Percentiles rank a stretch among this genome's conserved stretches.
These are phyloP conservation scores for Saccharomycopsis sp. DNA, from an alignment of 805 yeast species.

Conservation along the genomic window DNA sequence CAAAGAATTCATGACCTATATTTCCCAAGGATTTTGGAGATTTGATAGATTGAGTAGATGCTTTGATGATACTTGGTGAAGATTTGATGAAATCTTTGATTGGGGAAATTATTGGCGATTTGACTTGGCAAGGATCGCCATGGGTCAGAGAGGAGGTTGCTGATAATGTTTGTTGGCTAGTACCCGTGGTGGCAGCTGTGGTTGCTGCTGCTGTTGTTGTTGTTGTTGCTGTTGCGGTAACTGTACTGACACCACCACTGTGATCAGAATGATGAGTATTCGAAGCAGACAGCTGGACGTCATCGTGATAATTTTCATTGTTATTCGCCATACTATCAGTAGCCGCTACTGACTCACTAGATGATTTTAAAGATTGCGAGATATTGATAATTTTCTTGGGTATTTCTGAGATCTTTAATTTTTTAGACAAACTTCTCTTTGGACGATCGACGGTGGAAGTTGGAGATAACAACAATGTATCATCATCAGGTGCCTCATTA, in stretches of 20 bases:
- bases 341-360: neutral
- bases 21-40: neutral
- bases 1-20: neutral
- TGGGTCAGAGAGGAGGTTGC: neutral
- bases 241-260: too few relatives aligned
- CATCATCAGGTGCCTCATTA: too few relatives aligned
- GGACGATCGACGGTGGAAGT: neutral
- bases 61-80: constrained; percentile 1
- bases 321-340: neutral
- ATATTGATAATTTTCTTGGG: constrained; percentile 16
- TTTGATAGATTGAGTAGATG: neutral
- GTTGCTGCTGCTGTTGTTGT: neutral
- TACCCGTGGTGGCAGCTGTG: neutral
- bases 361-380: constrained; percentile 8
- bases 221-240: neutral
- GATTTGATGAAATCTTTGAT: constrained; percentile 9
- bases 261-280: neutral
- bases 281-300: neutral
- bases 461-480: too few relatives aligned
- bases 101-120: neutral
- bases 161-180: neutral
- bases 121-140: too few relatives aligned
- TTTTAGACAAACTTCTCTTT: constrained; percentile 14
- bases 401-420: constrained; percentile 14
- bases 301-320: neutral